These are phyloP conservation scores for Trypanosoma vivax DNA, from an alignment of 208 protist genomes.

Conservation along the genomic window DNA sequence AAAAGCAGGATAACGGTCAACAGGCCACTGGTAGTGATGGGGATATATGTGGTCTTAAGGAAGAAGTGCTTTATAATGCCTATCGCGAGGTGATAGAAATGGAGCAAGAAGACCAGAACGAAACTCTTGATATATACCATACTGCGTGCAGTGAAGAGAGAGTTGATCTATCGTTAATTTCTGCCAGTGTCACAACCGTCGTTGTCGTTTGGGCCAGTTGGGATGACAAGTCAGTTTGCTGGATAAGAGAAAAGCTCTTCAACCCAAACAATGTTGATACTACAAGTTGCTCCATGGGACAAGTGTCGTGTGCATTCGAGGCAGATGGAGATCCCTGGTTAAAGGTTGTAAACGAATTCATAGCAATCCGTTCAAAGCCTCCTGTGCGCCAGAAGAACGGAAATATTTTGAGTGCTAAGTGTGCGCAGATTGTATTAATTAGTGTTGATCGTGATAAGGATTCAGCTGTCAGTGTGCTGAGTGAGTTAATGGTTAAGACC, in stretches of 20 bases:
- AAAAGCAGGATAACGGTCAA: slow-evolving; percentile 2
- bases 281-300: slow-evolving; percentile 1
- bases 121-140: slow-evolving; percentile 38
- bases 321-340: slow-evolving; percentile 67
- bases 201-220: slow-evolving; percentile 73
- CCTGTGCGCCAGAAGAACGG: not conserved
- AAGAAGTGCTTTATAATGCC: slow-evolving; percentile 25
- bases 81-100: slow-evolving; percentile 26
- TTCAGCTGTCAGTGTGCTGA: slow-evolving; percentile 26
- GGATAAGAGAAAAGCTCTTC: slow-evolving; percentile 63
- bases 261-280: slow-evolving; percentile 26
- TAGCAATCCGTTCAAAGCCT: slow-evolving; percentile 20
- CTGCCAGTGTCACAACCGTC: slow-evolving; percentile 54
- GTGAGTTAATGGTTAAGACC: slow-evolving; percentile 23
- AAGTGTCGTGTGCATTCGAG: slow-evolving; percentile 19
- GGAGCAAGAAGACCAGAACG: slow-evolving; percentile 22
- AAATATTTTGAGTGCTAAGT: slow-evolving; percentile 31
- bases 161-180: slow-evolving; percentile 50
- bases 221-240: slow-evolving; percentile 43
- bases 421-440: slow-evolving; percentile 79
- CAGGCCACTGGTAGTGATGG: not conserved
- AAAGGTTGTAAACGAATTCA: slow-evolving; percentile 36
- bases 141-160: slow-evolving; percentile 35
- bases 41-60: not conserved
- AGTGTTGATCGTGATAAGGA: slow-evolving; percentile 60